Conservation (phyloP, 805 yeast species). For the Spathaspora passalidarum region DNA sequence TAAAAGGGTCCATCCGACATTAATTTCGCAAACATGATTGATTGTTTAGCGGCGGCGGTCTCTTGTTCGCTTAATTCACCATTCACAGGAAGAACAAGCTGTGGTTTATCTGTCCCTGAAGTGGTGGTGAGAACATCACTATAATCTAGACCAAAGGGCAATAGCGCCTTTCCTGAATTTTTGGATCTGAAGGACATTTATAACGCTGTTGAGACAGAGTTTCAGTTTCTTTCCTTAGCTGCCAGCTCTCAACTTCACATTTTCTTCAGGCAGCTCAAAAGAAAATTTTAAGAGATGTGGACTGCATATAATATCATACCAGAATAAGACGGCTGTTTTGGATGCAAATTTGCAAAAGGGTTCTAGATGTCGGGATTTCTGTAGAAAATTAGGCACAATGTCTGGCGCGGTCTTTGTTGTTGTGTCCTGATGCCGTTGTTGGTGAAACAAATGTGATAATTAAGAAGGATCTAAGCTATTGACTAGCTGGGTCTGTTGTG, state of each 20-base stretch:
- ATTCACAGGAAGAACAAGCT: slow-evolving; percentile 59
- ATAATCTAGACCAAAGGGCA: slow-evolving; percentile 75
- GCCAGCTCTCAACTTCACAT: not conserved
- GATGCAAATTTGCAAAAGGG: too few relatives aligned
- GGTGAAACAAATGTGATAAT: too few relatives aligned
- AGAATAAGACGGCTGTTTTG: too few relatives aligned
- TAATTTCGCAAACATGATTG: slow-evolving; percentile 50
- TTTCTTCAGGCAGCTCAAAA: not conserved
- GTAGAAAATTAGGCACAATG: too few relatives aligned
- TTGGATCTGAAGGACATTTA: slow-evolving; percentile 57
- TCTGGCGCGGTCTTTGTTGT: too few relatives aligned
- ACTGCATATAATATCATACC: slow-evolving; percentile 1
- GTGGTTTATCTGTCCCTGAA: slow-evolving; percentile 37
- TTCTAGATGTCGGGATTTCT: too few relatives aligned
- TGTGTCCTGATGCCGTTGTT: too few relatives aligned
- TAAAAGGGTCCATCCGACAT: slow-evolving; percentile 65
- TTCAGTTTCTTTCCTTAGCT: not conserved
- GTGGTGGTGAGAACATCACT: slow-evolving; percentile 48
- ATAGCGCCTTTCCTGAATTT: slow-evolving; percentile 40
- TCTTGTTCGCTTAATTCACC: slow-evolving; percentile 55
- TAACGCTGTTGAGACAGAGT: not conserved
- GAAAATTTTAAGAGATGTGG: not conserved
- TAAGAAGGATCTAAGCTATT: too few relatives aligned
- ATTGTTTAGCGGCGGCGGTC: slow-evolving; percentile 49
- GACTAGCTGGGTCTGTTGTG: too few relatives aligned